A percentile compares a stretch with the other conserved stretches of the same genome.
Conservation (phyloP, 805 yeast genomes). For the Saccharomyces kudriavzevii region DNA sequence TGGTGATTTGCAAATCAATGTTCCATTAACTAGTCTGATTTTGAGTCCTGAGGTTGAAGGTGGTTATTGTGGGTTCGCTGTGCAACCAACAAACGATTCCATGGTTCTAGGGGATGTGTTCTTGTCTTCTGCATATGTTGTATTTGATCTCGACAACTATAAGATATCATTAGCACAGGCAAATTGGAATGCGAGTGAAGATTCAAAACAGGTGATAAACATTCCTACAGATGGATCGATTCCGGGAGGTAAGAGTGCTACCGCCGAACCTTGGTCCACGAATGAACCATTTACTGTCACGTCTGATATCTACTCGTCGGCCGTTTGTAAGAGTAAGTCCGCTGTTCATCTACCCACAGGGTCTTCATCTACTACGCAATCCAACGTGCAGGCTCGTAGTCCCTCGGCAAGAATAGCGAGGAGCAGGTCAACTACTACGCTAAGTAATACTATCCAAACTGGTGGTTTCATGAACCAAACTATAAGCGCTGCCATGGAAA, state of each 20-base stretch:
- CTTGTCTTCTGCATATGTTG: conserved; percentile 44
- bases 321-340: neutral
- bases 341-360: neutral
- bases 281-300: conserved; percentile 11
- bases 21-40: conserved; percentile 36
- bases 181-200: conserved; percentile 21
- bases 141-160: conserved; percentile 43
- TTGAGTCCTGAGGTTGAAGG: conserved; percentile 20
- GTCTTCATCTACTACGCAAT: neutral
- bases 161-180: conserved; percentile 41
- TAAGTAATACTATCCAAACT: neutral
- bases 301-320: conserved; percentile 1
- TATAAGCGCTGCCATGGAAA: neutral
- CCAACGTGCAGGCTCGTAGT: neutral
- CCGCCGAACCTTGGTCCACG: conserved; percentile 22
- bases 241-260: conserved; percentile 46
- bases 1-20: conserved; percentile 48
- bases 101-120: conserved; percentile 48
- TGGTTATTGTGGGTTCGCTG: conserved; percentile 38
- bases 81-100: conserved; percentile 30
- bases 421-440: neutral
- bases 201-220: conserved; percentile 35
- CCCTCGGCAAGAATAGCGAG: neutral
- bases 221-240: conserved; percentile 33
- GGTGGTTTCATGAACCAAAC: neutral